A percentile compares a stretch with the other conserved stretches of the same genome.
These are phyloP conservation scores for Lachnellula arida DNA, from an alignment of 2,329 filamentous ascomycete species.

Conservation along the genomic window DNA sequence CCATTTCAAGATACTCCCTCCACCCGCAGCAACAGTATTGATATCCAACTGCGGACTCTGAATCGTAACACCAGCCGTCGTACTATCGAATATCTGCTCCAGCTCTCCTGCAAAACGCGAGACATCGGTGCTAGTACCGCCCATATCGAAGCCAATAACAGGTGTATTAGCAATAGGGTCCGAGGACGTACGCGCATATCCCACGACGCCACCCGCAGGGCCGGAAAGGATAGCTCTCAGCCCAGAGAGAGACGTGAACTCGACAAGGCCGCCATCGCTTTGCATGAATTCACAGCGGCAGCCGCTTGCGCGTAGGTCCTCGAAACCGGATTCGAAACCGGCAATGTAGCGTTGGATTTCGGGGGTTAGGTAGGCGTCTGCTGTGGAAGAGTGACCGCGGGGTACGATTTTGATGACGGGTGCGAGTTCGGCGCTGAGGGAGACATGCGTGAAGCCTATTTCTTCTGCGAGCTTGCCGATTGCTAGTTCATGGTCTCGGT, in stretches of 20 bases:
- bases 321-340: constrained; percentile 60
- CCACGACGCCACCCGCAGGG: constrained; percentile 64
- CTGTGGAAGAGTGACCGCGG: constrained; percentile 60
- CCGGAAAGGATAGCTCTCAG: constrained; percentile 61
- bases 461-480: constrained; percentile 57
- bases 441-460: constrained; percentile 63
- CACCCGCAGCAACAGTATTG: constrained; percentile 52
- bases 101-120: constrained; percentile 60
- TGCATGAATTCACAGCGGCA: constrained; percentile 70
- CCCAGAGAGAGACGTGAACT: constrained; percentile 56
- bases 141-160: constrained; percentile 69
- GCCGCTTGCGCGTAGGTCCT: constrained; percentile 46
- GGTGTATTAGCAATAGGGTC: constrained; percentile 59
- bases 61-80: constrained; percentile 72
- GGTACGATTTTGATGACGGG: constrained; percentile 69
- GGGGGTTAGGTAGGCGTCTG: constrained; percentile 65
- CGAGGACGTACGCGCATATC: constrained; percentile 60
- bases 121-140: constrained; percentile 59
- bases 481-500: constrained; percentile 58
- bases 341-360: constrained; percentile 64
- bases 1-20: constrained; percentile 55
- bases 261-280: constrained; percentile 35
- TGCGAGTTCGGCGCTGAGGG: constrained; percentile 60
- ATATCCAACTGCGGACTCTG: constrained; percentile 78
- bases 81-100: constrained; percentile 72